Base-by-base conservation (phyloP, 495 filamentous ascomycete species). In the Copromyces sp. region DNA sequence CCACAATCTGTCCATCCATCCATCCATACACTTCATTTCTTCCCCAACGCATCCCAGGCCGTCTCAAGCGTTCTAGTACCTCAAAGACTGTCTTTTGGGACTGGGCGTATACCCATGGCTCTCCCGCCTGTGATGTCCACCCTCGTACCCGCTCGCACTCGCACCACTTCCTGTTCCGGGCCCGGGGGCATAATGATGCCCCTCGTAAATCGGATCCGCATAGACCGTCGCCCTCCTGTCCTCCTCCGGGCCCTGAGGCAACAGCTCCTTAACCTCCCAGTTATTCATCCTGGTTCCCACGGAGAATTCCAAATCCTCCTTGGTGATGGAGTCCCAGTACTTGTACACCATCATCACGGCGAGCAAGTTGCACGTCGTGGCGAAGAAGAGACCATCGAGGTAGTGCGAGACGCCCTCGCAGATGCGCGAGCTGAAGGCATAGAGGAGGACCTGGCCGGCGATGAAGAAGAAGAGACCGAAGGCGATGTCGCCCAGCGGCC, bases 281-380 rank as follows among this genome's bases (percentile, higher is more conserved):
- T 95, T 97, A 80, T 97, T 96, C 78, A 91, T 90, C 81, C 97
- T 94, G 69, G 91, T 92, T 69, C 95, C 95, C 42, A 99, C 95
- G 69, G 92, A 95, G 83, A 99, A 99, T 81, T 99, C 95, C 71
- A 99, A 89, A 80, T 99, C 95, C 84, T 98, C 95, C 78, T 92
- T 94, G 68, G 95, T 99, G 83, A 99, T 98, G 37, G 95, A 98
- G 80, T 99, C 95, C 95, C 95, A 99, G 86, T 96, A 98, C 94
- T 99, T 99, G 87, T 99, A 99, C 12, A 98, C 91, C 95, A 99
- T 99, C 95, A 99, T 99, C 69, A 98, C 95, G 3, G 90, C 95
- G 11, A 98, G 86, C 40, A 99, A 83, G 78, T 99, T 98, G 83
- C 93, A 95, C 74, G 94, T 90, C 0, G 94, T 97, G 16, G 94